Conservation (phyloP, 352 stramenopile genomes). For the Halophytophthora batemanensis region DNA sequence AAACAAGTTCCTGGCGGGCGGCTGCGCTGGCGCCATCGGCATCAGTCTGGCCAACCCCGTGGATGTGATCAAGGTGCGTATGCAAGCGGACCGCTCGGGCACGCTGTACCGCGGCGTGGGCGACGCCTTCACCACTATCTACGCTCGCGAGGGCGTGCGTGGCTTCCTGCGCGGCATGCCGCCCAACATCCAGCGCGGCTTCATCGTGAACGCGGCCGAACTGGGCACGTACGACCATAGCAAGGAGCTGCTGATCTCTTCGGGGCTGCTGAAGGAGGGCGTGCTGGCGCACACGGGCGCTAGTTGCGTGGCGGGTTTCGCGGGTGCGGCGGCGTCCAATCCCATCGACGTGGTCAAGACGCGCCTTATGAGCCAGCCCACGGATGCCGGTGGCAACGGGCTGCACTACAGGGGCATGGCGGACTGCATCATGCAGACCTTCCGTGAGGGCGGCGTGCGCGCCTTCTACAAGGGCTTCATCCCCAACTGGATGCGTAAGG, state of each 20-base stretch:
- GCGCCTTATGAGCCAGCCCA: constrained; percentile 77
- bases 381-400: constrained; percentile 45
- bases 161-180: constrained; percentile 80
- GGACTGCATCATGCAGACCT: constrained; percentile 68
- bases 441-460: constrained; percentile 53
- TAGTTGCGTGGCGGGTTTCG: constrained; percentile 76
- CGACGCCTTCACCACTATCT: constrained; percentile 72
- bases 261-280: constrained; percentile 54
- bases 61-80: constrained; percentile 88
- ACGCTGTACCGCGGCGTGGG: constrained; percentile 66
- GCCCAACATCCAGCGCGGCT: constrained; percentile 83
- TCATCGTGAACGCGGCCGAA: constrained; percentile 85
- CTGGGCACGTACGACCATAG: constrained; percentile 87
- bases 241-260: constrained; percentile 72
- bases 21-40: constrained; percentile 71
- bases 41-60: constrained; percentile 83
- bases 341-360: constrained; percentile 87
- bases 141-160: constrained; percentile 61
- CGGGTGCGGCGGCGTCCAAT: constrained; percentile 67
- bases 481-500: constrained; percentile 87
- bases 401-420: constrained; percentile 67
- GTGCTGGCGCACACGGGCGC: constrained; percentile 70
- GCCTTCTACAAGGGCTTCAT: constrained; percentile 88
- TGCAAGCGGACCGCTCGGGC: constrained; percentile 75
- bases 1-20: constrained; percentile 80